phyloP scores from a whole-genome alignment of 2,329 filamentous ascomycete genomes.

The Colletotrichum theobromicola region DNA sequence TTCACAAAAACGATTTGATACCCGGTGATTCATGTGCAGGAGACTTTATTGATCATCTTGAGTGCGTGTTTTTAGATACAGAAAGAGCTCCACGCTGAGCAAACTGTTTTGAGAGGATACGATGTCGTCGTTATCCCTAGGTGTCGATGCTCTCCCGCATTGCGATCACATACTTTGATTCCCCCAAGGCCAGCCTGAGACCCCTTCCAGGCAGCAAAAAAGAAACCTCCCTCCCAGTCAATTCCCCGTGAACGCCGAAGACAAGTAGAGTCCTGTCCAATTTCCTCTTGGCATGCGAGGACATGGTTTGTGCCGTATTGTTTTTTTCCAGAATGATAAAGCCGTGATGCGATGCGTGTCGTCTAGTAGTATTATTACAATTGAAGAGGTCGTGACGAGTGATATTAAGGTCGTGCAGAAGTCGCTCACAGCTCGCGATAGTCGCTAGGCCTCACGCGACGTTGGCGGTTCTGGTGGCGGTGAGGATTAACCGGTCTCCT shows the following conservation, averaged over 20 bases:
- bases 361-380: slow-evolving; percentile 12
- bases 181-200: background rate
- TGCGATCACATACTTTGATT: background rate
- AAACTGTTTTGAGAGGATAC: background rate
- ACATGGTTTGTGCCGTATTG: slow-evolving; percentile 3
- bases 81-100: background rate
- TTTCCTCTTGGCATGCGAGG: background rate
- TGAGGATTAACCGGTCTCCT: slow-evolving; percentile 95
- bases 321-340: slow-evolving; percentile 7
- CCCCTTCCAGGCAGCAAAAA: background rate
- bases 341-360: slow-evolving; percentile 9
- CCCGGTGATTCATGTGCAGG: slow-evolving; percentile 15
- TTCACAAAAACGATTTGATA: slow-evolving; percentile 22
- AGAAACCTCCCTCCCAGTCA: background rate
- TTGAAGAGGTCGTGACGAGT: background rate
- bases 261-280: slow-evolving; percentile 13
- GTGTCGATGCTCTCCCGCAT: background rate
- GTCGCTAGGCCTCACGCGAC: slow-evolving; percentile 84
- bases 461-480: slow-evolving; percentile 81
- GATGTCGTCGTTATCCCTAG: background rate
- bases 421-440: slow-evolving; percentile 76
- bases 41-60: slow-evolving; percentile 9
- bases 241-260: slow-evolving; percentile 5
- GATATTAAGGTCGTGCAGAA: background rate
- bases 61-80: slow-evolving; percentile 3